Percentiles rank a stretch among this genome's conserved stretches.
These are phyloP conservation scores for Pelargonium hybrid DNA, from an alignment of 441 rosid genomes.

Conservation along the genomic window DNA sequence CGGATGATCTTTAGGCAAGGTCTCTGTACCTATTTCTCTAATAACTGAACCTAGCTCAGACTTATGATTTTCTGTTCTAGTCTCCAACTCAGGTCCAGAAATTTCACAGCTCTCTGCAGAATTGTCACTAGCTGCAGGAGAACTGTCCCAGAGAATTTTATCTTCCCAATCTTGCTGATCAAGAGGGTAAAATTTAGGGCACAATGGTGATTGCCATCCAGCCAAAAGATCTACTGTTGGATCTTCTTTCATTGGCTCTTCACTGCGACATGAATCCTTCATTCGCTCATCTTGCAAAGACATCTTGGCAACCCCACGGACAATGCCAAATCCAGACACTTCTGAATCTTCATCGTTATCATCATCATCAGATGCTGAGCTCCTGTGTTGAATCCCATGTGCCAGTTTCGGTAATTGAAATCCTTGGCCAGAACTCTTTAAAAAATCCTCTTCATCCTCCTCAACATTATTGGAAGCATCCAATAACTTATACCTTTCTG, in stretches of 20 bases:
- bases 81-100: conserved; percentile 29
- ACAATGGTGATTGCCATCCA: conserved; percentile 40
- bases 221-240: conserved; percentile 28
- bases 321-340: conserved; percentile 27
- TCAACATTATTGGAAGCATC: conserved; percentile 61
- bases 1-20: conserved; percentile 14
- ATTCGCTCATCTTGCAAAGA: conserved; percentile 32
- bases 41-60: not conserved
- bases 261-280: conserved; percentile 40
- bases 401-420: conserved; percentile 27
- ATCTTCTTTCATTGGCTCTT: conserved; percentile 61
- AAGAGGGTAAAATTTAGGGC: conserved; percentile 50
- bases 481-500: conserved; percentile 53
- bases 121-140: conserved; percentile 39
- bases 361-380: conserved; percentile 28
- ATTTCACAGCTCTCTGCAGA: conserved; percentile 37
- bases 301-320: conserved; percentile 27
- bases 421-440: conserved; percentile 45
- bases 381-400: conserved; percentile 32
- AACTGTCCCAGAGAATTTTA: conserved; percentile 67
- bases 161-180: conserved; percentile 96
- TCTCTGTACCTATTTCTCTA: not conserved
- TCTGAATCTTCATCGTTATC: conserved; percentile 20
- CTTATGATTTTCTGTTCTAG: conserved; percentile 17
- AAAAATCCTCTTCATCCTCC: conserved; percentile 80